Evolutionary conservation across 2,329 filamentous ascomycete species (phyloP).

Genomic region (Pseudogymnoascus sp.): DNA sequence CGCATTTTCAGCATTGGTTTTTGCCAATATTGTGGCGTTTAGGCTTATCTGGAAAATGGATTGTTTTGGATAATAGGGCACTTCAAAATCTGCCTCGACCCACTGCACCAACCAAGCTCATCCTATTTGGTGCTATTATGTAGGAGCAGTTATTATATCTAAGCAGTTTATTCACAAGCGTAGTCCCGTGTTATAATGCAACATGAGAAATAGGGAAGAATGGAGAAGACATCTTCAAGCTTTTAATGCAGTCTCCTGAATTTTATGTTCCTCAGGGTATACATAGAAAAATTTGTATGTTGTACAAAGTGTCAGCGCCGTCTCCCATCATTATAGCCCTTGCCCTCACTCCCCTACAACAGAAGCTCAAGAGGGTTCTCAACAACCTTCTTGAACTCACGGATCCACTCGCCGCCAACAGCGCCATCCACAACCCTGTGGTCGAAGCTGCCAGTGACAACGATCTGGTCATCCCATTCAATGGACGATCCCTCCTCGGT

Average conservation of each 20-base stretch:
- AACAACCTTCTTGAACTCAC: slow-evolving; percentile 92
- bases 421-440: slow-evolving; percentile 98
- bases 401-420: slow-evolving; percentile 93
- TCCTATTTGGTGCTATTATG: neutral
- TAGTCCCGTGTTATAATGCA: neutral
- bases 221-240: neutral
- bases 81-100: neutral
- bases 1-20: neutral
- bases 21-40: too few species aligned
- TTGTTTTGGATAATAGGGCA: neutral
- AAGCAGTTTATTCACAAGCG: neutral
- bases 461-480: slow-evolving; percentile 96
- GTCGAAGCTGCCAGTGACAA: slow-evolving; percentile 92
- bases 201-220: neutral
- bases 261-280: slow-evolving; percentile 7
- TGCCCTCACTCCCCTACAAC: slow-evolving; percentile 49
- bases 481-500: slow-evolving; percentile 70
- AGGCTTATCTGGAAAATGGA: neutral
- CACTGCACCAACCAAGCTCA: neutral
- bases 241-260: slow-evolving; percentile 9
- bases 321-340: slow-evolving; percentile 3
- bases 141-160: neutral
- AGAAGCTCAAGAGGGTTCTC: slow-evolving; percentile 96
- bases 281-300: slow-evolving; percentile 9
- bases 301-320: slow-evolving; percentile 9